Conservation (phyloP, 2,329 filamentous ascomycete species). For the Penicillium decumbens region DNA sequence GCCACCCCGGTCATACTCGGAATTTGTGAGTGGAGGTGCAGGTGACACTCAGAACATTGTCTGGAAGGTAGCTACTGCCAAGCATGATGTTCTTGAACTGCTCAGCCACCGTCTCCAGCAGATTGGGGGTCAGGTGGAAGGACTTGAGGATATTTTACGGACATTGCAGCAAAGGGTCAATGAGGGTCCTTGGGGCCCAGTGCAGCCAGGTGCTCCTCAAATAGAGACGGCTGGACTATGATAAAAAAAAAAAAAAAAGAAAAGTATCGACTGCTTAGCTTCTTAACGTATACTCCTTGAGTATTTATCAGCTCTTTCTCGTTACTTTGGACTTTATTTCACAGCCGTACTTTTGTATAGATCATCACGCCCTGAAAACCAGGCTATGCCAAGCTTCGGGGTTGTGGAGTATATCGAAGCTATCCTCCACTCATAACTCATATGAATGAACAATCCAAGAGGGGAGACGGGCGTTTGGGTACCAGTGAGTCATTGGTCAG, state of each 20-base stretch:
- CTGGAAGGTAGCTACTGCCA: constrained; percentile 54
- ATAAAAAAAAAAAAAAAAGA: neutral
- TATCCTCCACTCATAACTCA: too few relatives aligned
- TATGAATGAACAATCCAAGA: too few relatives aligned
- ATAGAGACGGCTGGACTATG: constrained; percentile 38
- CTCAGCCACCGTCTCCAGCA: constrained; percentile 46
- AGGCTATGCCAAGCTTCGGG: too few relatives aligned
- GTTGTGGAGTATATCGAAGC: too few relatives aligned
- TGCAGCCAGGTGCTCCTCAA: constrained; percentile 27
- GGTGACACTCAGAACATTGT: constrained; percentile 55
- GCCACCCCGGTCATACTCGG: constrained; percentile 53
- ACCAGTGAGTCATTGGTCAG: too few relatives aligned
- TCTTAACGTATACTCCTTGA: too few relatives aligned
- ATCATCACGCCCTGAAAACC: too few relatives aligned
- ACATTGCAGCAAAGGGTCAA: constrained; percentile 40
- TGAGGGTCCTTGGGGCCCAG: constrained; percentile 42
- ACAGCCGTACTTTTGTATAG: too few relatives aligned
- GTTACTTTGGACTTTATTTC: too few relatives aligned
- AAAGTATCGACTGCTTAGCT: too few relatives aligned
- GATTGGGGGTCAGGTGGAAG: constrained; percentile 27
- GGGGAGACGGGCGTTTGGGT: too few relatives aligned
- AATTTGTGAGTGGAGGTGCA: constrained; percentile 54
- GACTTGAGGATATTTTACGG: constrained; percentile 39
- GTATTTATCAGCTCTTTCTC: too few relatives aligned
- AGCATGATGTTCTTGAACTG: constrained; percentile 53